Evolutionary conservation across 768 basidiomycete species (phyloP).

Genomic region (Suillus cothurnatus): DNA sequence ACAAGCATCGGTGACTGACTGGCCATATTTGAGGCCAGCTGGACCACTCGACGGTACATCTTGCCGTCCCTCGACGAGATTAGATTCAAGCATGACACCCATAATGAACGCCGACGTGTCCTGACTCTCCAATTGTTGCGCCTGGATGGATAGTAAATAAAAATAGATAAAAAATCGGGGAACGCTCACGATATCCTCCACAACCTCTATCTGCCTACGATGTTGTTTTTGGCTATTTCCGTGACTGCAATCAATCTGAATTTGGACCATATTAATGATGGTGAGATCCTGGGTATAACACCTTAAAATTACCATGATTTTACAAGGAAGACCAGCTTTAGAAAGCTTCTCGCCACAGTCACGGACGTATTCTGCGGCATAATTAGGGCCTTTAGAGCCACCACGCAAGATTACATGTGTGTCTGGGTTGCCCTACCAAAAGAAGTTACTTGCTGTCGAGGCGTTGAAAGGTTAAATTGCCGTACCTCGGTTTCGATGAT

Average conservation of each 20-base stretch:
- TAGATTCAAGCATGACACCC: conserved; percentile 96
- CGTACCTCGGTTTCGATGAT: conserved; percentile 90
- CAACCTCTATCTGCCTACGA: conserved; percentile 84
- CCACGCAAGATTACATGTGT: conserved; percentile 96
- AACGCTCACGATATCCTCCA: conserved; percentile 78
- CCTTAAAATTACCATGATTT: conserved; percentile 73
- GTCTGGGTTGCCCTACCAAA: conserved; percentile 76
- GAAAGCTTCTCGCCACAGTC: conserved; percentile 71
- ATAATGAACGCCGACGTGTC: conserved; percentile 77
- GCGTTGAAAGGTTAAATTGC: background rate
- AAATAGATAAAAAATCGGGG: conserved; percentile 3
- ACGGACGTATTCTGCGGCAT: conserved; percentile 73
- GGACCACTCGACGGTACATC: conserved; percentile 78
- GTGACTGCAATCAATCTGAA: conserved; percentile 93
- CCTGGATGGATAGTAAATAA: conserved; percentile 44
- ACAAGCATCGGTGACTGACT: conserved; percentile 88
- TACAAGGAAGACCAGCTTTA: conserved; percentile 77
- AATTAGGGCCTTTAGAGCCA: conserved; percentile 89
- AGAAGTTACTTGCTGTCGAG: background rate
- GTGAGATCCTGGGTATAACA: background rate
- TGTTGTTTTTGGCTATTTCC: conserved; percentile 95
- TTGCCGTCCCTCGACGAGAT: conserved; percentile 85
- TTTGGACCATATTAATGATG: conserved; percentile 1
- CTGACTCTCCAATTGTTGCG: conserved; percentile 67
- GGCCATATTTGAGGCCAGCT: conserved; percentile 74